These are phyloP conservation scores for Gossypioides kirkii DNA, from an alignment of 345 rosid species.

Conservation along the genomic window DNA sequence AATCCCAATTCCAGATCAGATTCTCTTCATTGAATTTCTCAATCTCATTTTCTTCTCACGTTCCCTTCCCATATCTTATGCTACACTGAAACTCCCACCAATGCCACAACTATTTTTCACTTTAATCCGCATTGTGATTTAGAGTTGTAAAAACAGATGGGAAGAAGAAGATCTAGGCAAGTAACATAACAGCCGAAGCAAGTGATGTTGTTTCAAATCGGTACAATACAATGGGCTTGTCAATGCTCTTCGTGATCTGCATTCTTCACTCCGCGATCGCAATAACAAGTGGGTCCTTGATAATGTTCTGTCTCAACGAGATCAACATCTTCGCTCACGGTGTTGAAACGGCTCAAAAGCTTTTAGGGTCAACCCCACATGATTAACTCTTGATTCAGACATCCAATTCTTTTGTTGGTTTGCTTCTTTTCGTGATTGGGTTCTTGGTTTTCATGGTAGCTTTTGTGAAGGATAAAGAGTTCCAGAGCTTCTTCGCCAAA, in stretches of 20 bases:
- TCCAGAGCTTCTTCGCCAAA: conserved; percentile 38
- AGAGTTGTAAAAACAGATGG: background rate
- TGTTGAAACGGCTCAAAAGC: conserved; percentile 27
- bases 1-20: conserved; percentile 23
- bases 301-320: conserved; percentile 40
- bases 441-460: conserved; percentile 39
- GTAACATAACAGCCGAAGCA: too few species aligned
- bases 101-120: background rate
- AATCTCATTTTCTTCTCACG: background rate
- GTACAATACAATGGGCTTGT: conserved; percentile 20
- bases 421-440: conserved; percentile 33
- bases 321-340: conserved; percentile 32
- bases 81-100: too few species aligned
- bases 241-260: conserved; percentile 35
- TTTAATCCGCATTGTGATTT: background rate
- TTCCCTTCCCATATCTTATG: background rate
- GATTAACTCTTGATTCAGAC: conserved; percentile 36
- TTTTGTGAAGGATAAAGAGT: conserved; percentile 29
- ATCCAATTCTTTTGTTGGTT: conserved; percentile 40
- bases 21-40: conserved; percentile 24
- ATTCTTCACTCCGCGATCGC: conserved; percentile 30
- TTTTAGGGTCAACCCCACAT: conserved; percentile 37
- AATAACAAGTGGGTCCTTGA: conserved; percentile 28
- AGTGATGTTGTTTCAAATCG: background rate
- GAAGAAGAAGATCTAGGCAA: background rate